Base-by-base conservation (phyloP, 2,329 filamentous ascomycete genomes). In the Pyrenophora tritici-repentis region DNA sequence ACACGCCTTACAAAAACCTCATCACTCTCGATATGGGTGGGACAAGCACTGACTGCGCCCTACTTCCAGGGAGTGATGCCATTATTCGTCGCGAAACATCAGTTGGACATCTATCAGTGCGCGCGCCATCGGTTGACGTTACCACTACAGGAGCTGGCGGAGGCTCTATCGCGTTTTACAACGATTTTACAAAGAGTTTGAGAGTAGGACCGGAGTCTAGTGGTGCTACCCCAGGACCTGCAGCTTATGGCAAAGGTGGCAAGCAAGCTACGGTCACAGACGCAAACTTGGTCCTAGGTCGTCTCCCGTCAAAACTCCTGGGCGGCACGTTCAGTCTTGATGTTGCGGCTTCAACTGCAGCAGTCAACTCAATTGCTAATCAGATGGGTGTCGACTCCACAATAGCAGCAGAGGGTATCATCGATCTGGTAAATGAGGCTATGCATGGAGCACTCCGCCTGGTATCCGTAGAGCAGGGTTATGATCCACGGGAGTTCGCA, bases 11-110 rank as follows among this genome's bases (percentile, higher is more conserved):
- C 62, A 79, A 78, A 55, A 79, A 79, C 35, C 63, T 80, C 20
- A 79, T 80, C 43, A 80, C 78, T 0, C 68, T 81, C 10, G 78
- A 81, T 44, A 79, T 81, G 76, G 78, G 78, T n/a, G 78, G 78
- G 1, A 80, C 78, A 1, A 78, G 76, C 4, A 79, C 78, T 0
- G 78, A 81, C 46, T 78, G 76, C 51, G 77, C 78, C 1, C 59
- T 80, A 4, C 74, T 81, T 14, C 73, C 73, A 16, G 69, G 76
- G 14, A 74, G 75, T 2, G 72, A 75, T 46, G 75, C 75, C 4
- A 73, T 75, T 31, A 70, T 80, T 16, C 74, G 78, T 34, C 68
- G 78, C 29, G 77, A 80, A 55, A 80, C 77, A 0, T 70, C 76
- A 2, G 72, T 80, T 3, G 77, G 74, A 0, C 61, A 72, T 5